Evolutionary conservation across 2,329 filamentous ascomycete genomes (phyloP).

Genomic region (Exophiala mesophila): DNA sequence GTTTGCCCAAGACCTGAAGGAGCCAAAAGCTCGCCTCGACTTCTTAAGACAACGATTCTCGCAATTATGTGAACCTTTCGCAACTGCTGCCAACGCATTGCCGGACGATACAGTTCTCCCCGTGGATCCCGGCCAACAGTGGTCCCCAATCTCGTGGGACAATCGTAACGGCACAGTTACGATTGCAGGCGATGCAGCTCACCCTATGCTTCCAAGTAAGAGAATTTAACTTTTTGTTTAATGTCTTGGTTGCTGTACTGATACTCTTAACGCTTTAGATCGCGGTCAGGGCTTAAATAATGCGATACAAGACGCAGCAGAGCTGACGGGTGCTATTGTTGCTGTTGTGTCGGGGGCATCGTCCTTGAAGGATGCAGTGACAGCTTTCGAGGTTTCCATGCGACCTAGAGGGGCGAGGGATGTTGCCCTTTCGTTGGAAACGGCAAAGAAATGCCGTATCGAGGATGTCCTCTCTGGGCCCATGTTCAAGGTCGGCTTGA

Average conservation of each 20-base stretch:
- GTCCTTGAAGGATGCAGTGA: conserved; percentile 22
- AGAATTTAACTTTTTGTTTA: conserved; percentile 1
- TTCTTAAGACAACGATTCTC: conserved; percentile 6
- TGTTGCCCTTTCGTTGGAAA: conserved; percentile 27
- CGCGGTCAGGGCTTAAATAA: conserved; percentile 47
- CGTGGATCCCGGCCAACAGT: conserved; percentile 15
- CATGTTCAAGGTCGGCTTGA: conserved; percentile 19
- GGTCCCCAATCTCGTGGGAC: conserved; percentile 26
- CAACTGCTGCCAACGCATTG: conserved; percentile 2
- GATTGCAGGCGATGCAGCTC: conserved; percentile 36
- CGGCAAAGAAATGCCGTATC: conserved; percentile 33
- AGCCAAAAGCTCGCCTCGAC: conserved; percentile 2
- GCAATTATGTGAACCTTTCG: conserved; percentile 5
- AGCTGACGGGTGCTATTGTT: conserved; percentile 35
- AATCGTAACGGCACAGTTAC: conserved; percentile 28
- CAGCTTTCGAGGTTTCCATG: conserved; percentile 33
- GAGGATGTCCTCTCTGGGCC: conserved; percentile 31
- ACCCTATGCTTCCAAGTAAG: conserved; percentile 44
- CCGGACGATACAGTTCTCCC: conserved; percentile 6
- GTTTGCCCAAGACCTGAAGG: conserved; percentile 1
- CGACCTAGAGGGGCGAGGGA: conserved; percentile 32
- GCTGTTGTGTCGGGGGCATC: conserved; percentile 16
- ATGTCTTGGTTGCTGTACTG: not conserved
- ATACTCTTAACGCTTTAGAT: too few relatives aligned
- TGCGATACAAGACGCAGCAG: conserved; percentile 38